Evolutionary conservation across 495 filamentous ascomycete species (phyloP), one percentile per base, ranked within the genome.

Genomic region (Lasiosphaeria miniovina): DNA sequence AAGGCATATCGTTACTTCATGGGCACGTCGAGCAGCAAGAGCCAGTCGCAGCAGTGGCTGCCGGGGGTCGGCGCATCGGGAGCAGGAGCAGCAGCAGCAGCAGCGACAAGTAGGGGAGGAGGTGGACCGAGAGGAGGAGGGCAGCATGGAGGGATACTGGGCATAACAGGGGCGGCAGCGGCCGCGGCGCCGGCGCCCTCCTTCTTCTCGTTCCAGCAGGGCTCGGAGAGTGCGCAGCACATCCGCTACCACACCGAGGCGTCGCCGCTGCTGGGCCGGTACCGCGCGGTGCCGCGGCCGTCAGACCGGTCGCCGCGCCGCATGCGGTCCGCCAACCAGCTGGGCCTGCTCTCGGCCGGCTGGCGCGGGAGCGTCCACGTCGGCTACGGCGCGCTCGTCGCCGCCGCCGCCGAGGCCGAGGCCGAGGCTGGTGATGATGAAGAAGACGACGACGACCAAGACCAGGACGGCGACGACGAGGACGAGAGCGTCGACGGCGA

Each of bases 151-250:
- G 24, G 24, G 24, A 33, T 35, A 41, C 49, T 31, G 45, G 17
- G 15, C 24, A 33, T n/a, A 46, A 9, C 43, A 46, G 12, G 12
- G 43, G 43, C 43, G 14, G 38, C 38, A 41, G 43, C 43, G 43
- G 12, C 8, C 38, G 38, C 52, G 10, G 46, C 67, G 1, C 17
- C 59, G 24, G 58, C 85, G 80, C 82, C 82, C 54, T 72, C 77
- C 36, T 84, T 86, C 75, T 86, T 86, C 72, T 76, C 77, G 66
- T 87, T 87, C 66, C 81, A 84, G 59, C 83, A 82, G 58, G 84
- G 83, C 59, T 77, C 74, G 60, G 82, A 84, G 68, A 75, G 72
- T 50, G 75, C 72, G 38, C 73, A 70, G 55, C 74, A 75, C 55
- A 66, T 64, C 55, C 71, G 68, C 33, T 72, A 67, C 59, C 66